Conservation (phyloP, 768 basidiomycete genomes). For the Mycena rebaudengoi region DNA sequence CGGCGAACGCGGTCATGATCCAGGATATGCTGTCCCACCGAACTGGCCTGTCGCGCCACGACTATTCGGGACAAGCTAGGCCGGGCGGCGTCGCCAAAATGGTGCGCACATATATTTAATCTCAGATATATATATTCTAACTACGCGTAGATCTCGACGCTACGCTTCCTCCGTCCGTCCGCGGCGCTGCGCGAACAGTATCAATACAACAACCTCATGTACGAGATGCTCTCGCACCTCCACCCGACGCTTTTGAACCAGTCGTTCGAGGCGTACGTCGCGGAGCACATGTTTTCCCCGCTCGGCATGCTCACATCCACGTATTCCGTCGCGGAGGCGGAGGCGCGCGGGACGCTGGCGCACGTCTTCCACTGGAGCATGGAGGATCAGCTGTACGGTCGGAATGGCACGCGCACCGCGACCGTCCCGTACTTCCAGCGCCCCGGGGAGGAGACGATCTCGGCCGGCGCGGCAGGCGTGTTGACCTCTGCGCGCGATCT, state of each 20-base stretch:
- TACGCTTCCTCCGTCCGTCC: conserved; percentile 6
- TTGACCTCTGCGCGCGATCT: conserved; percentile 50
- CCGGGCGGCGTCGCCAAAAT: conserved; percentile 43
- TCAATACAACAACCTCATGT: conserved; percentile 33
- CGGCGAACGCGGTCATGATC: conserved; percentile 40
- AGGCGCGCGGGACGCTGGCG: conserved; percentile 41
- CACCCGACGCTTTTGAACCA: conserved; percentile 13
- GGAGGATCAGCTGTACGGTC: conserved; percentile 36
- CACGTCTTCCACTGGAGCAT: conserved; percentile 47
- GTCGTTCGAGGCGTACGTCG: conserved; percentile 40
- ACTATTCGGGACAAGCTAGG: conserved; percentile 40
- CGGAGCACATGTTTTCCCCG: conserved; percentile 46
- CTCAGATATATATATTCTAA: too few relatives aligned
- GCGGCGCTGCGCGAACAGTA: conserved; percentile 13
- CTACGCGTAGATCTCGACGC: conserved; percentile 2
- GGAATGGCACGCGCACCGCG: conserved; percentile 43
- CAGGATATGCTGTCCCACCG: conserved; percentile 52
- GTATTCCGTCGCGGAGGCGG: conserved; percentile 48
- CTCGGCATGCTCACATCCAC: conserved; percentile 51
- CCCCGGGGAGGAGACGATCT: conserved; percentile 48
- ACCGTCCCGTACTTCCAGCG: conserved; percentile 50
- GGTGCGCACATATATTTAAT: too few relatives aligned
- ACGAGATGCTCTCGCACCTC: conserved; percentile 40
- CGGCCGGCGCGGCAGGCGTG: conserved; percentile 53
- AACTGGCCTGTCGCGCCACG: conserved; percentile 54